These are phyloP conservation scores for Wickerhamiella qilinensis DNA, from an alignment of 805 yeast species.

Conservation along the genomic window DNA sequence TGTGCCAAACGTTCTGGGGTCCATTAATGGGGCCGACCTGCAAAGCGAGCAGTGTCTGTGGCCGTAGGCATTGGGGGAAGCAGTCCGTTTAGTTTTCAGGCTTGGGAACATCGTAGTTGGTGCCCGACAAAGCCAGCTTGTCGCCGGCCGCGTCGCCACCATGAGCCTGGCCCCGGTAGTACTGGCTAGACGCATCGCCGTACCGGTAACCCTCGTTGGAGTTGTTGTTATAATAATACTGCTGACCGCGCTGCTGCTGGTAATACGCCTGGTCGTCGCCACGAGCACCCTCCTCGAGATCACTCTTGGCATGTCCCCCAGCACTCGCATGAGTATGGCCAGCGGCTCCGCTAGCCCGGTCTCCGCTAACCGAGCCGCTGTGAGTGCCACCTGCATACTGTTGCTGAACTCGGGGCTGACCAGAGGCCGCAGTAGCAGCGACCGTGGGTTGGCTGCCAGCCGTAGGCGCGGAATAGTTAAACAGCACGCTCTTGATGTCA, in stretches of 20 bases:
- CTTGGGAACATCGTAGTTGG: background rate
- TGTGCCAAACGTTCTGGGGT: too few species aligned
- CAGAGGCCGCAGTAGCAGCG: background rate
- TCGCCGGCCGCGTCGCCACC: background rate
- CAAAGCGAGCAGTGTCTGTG: background rate
- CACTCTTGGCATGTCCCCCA: background rate
- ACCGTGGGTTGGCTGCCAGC: slow-evolving; percentile 4
- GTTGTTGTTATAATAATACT: background rate
- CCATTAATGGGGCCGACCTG: too few species aligned
- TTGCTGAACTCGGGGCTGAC: background rate
- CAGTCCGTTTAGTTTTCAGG: background rate
- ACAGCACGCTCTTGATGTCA: slow-evolving; percentile 38
- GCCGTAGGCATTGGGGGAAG: background rate
- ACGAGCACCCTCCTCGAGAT: background rate
- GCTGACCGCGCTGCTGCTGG: slow-evolving; percentile 3
- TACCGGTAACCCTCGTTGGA: background rate
- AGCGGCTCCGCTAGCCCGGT: too few species aligned
- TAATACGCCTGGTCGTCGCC: slow-evolving; percentile 2
- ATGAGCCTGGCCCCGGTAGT: background rate
- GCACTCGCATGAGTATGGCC: background rate
- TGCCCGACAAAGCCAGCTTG: background rate
- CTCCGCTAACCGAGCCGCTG: too few species aligned
- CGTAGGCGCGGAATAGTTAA: slow-evolving; percentile 19
- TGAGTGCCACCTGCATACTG: too few species aligned
- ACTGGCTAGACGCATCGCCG: background rate